These are phyloP conservation scores for Candida qinlingensis DNA, from an alignment of 805 yeast genomes.

Conservation along the genomic window DNA sequence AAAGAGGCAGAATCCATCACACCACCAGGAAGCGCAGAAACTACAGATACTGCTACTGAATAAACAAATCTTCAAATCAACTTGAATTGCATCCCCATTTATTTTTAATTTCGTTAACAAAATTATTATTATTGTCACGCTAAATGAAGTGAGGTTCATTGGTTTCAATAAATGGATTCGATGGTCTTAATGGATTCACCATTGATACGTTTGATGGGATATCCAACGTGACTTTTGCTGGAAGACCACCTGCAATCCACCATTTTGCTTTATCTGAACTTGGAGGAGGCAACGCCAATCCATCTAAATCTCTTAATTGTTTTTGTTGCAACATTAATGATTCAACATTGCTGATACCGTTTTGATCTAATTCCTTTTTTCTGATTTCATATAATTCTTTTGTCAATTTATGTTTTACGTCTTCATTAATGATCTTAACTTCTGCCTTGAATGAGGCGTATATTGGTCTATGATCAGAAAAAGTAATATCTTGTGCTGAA, in stretches of 20 bases:
- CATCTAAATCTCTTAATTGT: constrained; percentile 21
- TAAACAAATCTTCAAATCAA: not conserved
- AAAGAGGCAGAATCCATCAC: constrained; percentile 37
- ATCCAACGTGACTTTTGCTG: constrained; percentile 47
- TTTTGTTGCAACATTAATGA: constrained; percentile 15
- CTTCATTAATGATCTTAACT: constrained; percentile 62
- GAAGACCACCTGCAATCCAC: constrained; percentile 82
- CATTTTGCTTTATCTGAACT: constrained; percentile 77
- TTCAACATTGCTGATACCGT: constrained; percentile 3
- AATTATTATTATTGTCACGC: not conserved
- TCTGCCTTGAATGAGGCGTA: constrained; percentile 61
- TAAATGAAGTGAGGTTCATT: constrained; percentile 27
- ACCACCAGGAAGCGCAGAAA: not conserved
- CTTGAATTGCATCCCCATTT: not conserved
- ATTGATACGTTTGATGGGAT: constrained; percentile 32
- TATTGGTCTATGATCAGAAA: constrained; percentile 92
- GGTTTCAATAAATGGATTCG: constrained; percentile 65
- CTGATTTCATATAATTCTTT: constrained; percentile 51
- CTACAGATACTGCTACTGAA: not conserved
- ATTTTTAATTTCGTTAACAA: not conserved
- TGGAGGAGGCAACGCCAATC: constrained; percentile 72
- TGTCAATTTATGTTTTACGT: constrained; percentile 42
- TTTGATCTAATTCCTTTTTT: constrained; percentile 10
- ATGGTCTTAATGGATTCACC: constrained; percentile 64
- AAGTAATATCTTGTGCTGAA: constrained; percentile 48